These are phyloP conservation scores for Pythium apleroticum DNA, from an alignment of 352 stramenopile genomes.

Conservation along the genomic window DNA sequence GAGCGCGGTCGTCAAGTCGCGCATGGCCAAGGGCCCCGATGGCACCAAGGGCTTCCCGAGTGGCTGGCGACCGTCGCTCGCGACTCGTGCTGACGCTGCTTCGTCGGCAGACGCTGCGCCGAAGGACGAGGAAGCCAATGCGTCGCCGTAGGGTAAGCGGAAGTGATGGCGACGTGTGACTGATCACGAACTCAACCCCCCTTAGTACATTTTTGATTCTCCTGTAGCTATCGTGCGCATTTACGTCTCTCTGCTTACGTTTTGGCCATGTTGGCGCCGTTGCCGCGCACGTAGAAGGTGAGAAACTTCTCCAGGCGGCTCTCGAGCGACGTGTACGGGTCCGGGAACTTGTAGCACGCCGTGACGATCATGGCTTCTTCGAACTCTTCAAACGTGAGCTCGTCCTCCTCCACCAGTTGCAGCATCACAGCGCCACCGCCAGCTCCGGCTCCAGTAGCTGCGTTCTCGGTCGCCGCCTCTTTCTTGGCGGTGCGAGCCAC, in stretches of 20 bases:
- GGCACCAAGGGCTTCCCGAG: slow-evolving; percentile 65
- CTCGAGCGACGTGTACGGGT: slow-evolving; percentile 76
- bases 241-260: not conserved
- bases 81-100: not conserved
- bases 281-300: slow-evolving; percentile 57
- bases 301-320: slow-evolving; percentile 79
- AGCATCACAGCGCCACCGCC: not conserved
- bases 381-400: slow-evolving; percentile 63
- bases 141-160: not conserved
- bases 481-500: slow-evolving; percentile 39
- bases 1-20: slow-evolving; percentile 56
- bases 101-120: not conserved
- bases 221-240: not conserved
- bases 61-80: slow-evolving; percentile 39
- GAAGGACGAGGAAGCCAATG: not conserved
- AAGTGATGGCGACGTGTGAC: not conserved
- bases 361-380: slow-evolving; percentile 69
- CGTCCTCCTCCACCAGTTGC: slow-evolving; percentile 41
- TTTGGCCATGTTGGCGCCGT: not conserved
- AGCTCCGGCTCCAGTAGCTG: not conserved
- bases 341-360: slow-evolving; percentile 75
- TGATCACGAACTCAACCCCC: slow-evolving; percentile 1
- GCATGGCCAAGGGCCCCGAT: slow-evolving; percentile 75
- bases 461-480: slow-evolving; percentile 8
- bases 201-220: slow-evolving; percentile 24